Evolutionary conservation across 495 filamentous ascomycete species (phyloP).

Genomic region (Talaromyces thailandensis): DNA sequence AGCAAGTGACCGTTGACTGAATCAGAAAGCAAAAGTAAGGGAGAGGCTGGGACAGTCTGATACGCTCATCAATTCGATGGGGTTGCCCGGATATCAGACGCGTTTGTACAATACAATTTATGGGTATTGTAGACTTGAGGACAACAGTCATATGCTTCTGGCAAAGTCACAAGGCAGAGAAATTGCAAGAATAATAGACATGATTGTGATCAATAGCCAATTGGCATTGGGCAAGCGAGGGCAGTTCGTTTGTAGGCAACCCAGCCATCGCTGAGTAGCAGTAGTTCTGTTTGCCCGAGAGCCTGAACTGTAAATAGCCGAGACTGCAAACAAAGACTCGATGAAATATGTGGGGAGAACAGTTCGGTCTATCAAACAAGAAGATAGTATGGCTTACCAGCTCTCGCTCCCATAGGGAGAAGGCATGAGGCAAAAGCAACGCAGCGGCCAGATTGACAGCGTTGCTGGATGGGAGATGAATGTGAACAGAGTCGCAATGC

Average conservation of each 20-base stretch:
- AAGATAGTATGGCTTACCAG: neutral
- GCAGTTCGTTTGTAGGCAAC: neutral
- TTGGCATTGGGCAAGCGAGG: neutral
- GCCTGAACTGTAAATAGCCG: neutral
- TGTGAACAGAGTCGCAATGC: neutral
- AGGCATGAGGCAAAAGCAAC: slow-evolving; percentile 6
- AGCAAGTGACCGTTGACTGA: neutral
- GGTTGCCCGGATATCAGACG: neutral
- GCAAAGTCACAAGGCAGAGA: neutral
- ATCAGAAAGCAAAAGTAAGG: neutral
- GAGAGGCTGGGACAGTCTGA: neutral
- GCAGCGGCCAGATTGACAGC: slow-evolving; percentile 6
- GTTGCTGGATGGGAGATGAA: neutral
- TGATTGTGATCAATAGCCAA: neutral
- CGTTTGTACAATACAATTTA: neutral
- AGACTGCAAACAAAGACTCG: slow-evolving; percentile 1
- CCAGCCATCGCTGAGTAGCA: neutral
- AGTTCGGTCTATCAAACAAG: neutral
- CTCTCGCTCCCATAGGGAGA: slow-evolving; percentile 8
- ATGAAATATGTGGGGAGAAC: neutral
- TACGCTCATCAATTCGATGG: neutral
- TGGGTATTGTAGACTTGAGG: neutral
- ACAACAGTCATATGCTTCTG: neutral
- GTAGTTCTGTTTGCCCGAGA: neutral
- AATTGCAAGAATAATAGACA: neutral